phyloP scores from a whole-genome alignment of 345 rosid species.

The Eucalyptus sp. region DNA sequence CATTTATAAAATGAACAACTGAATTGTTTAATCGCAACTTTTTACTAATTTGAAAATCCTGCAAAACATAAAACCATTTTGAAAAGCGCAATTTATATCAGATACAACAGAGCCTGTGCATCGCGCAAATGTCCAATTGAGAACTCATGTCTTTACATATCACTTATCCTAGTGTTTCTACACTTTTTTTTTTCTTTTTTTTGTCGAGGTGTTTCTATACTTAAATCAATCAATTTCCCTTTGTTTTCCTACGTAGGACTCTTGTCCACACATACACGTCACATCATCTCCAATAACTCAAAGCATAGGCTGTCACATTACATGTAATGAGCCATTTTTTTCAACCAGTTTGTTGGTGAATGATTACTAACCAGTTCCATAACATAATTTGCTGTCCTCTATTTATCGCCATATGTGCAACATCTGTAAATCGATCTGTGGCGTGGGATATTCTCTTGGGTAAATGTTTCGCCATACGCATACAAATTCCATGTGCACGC shows the following conservation, averaged over 20 bases:
- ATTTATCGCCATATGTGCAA: too few species aligned
- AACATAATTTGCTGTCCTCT: too few species aligned
- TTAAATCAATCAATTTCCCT: neutral
- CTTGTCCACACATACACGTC: neutral
- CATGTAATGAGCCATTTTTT: too few species aligned
- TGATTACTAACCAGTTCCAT: too few species aligned
- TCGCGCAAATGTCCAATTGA: neutral
- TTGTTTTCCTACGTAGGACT: neutral
- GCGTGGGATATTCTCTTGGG: too few species aligned
- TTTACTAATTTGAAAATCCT: neutral
- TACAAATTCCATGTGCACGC: too few species aligned
- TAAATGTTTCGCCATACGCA: too few species aligned
- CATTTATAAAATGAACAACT: neutral
- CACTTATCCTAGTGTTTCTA: neutral
- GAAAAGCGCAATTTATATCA: neutral
- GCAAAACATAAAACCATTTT: neutral
- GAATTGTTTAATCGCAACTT: neutral
- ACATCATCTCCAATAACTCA: neutral
- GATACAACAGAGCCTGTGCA: fast-evolving
- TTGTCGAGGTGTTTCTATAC: neutral
- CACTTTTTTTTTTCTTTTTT: too few species aligned
- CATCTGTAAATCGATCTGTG: too few species aligned
- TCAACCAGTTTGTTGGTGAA: too few species aligned
- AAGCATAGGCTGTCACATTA: too few species aligned
- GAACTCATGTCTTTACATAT: neutral